Percentiles rank a stretch among this genome's conserved stretches.
phyloP scores from a whole-genome alignment of 495 filamentous ascomycete species.

The Penicillium samsonianum region DNA sequence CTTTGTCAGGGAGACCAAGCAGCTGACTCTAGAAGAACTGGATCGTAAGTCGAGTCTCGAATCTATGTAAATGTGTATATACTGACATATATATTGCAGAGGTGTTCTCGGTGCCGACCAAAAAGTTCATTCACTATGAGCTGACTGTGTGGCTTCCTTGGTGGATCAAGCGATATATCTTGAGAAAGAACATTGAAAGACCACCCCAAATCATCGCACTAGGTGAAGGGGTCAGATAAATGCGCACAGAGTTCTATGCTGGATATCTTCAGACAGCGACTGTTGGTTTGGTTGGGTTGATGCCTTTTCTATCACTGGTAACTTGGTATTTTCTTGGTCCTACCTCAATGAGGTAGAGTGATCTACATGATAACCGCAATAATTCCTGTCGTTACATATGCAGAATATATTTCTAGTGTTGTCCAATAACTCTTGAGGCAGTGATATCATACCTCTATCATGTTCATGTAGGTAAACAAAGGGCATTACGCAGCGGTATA shows the following conservation, averaged over 20 bases:
- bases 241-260: too few species aligned
- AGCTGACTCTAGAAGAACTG: conserved; percentile 42
- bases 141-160: conserved; percentile 44
- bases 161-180: conserved; percentile 47
- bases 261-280: background rate
- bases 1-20: conserved; percentile 53
- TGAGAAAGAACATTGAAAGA: conserved; percentile 38
- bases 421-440: background rate
- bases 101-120: conserved; percentile 52
- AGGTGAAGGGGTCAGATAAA: conserved; percentile 17
- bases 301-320: background rate
- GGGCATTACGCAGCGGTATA: too few species aligned
- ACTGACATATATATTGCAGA: conserved; percentile 25
- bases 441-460: background rate
- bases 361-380: background rate
- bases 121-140: conserved; percentile 41
- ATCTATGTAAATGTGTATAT: background rate
- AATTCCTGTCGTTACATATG: background rate
- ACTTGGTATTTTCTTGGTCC: background rate
- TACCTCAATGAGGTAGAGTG: background rate
- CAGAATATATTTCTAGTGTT: background rate
- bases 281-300: background rate
- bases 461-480: background rate
- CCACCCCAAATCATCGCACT: conserved; percentile 39
- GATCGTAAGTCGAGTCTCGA: conserved; percentile 28